phyloP scores from a whole-genome alignment of 2,329 filamentous ascomycete genomes.

The Pseudomassariella vexata region DNA sequence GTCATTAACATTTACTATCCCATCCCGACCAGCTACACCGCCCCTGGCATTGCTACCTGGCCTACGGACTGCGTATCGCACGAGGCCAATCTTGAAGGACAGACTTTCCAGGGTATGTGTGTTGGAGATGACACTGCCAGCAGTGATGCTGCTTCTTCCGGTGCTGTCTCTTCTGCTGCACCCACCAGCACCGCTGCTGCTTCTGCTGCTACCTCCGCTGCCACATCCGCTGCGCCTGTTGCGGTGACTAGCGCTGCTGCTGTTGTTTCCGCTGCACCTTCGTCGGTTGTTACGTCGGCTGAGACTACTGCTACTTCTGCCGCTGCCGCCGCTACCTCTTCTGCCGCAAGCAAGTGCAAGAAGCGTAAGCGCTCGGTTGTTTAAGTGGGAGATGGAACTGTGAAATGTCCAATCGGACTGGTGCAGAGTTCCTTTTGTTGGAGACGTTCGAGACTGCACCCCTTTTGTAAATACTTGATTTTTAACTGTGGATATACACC shows the following conservation, averaged over 20 bases:
- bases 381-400: no score
- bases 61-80: slow-evolving; percentile 2
- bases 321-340: neutral
- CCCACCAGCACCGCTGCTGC: neutral
- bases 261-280: neutral
- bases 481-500: no score
- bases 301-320: neutral
- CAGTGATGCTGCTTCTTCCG: neutral
- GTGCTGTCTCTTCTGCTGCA: neutral
- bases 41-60: slow-evolving; percentile 1
- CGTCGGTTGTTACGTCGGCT: neutral
- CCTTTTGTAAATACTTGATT: no score
- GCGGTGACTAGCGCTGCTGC: neutral
- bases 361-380: neutral
- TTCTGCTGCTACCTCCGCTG: neutral
- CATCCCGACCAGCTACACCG: slow-evolving; percentile 5
- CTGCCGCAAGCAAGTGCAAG: neutral
- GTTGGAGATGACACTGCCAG: slow-evolving; percentile 1
- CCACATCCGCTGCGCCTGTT: neutral
- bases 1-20: slow-evolving; percentile 4
- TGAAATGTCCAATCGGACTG: no score
- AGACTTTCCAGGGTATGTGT: slow-evolving; percentile 2
- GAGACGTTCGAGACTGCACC: no score
- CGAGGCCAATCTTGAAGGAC: slow-evolving; percentile 2
- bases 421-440: no score